phyloP scores from a whole-genome alignment of 306 rosid species.

The Pterocarpus santalinus region DNA sequence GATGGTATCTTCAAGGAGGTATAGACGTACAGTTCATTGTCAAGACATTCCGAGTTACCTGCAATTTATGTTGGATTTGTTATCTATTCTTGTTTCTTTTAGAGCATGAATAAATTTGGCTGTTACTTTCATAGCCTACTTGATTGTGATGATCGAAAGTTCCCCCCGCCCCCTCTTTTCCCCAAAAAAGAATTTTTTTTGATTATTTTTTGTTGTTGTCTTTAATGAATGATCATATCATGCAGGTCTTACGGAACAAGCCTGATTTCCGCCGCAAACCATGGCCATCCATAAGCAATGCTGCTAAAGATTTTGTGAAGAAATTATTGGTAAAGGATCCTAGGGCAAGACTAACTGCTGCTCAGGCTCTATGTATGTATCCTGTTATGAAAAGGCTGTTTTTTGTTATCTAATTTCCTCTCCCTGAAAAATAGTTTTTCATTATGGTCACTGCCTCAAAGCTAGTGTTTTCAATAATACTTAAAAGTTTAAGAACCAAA shows the following conservation, averaged over 20 bases:
- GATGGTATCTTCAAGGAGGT: conserved; percentile 99
- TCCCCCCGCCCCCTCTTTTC: too few species aligned
- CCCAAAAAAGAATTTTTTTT: not conserved
- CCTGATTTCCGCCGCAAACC: conserved; percentile 99
- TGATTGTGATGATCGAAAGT: not conserved
- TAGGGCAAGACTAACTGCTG: conserved; percentile 96
- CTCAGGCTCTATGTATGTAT: conserved; percentile 96
- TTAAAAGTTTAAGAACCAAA: conserved; percentile 21
- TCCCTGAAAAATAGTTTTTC: conserved; percentile 12
- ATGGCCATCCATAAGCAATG: conserved; percentile 82
- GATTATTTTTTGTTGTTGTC: not conserved
- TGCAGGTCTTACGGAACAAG: conserved; percentile 89
- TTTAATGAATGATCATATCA: conserved; percentile 34
- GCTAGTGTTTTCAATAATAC: conserved; percentile 32
- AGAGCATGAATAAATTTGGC: not conserved
- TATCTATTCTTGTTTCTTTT: conserved; percentile 11
- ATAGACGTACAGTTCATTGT: conserved; percentile 36
- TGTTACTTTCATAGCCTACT: conserved; percentile 10
- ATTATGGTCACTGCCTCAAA: conserved; percentile 31
- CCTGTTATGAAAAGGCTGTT: conserved; percentile 40
- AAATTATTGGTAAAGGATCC: conserved; percentile 97
- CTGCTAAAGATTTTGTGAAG: conserved; percentile 94
- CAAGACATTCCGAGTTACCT: not conserved
- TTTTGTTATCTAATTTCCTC: conserved; percentile 38
- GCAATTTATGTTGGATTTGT: conserved; percentile 29